Base-by-base conservation (phyloP, 2,329 filamentous ascomycete species). In the Phialophora expanda region DNA sequence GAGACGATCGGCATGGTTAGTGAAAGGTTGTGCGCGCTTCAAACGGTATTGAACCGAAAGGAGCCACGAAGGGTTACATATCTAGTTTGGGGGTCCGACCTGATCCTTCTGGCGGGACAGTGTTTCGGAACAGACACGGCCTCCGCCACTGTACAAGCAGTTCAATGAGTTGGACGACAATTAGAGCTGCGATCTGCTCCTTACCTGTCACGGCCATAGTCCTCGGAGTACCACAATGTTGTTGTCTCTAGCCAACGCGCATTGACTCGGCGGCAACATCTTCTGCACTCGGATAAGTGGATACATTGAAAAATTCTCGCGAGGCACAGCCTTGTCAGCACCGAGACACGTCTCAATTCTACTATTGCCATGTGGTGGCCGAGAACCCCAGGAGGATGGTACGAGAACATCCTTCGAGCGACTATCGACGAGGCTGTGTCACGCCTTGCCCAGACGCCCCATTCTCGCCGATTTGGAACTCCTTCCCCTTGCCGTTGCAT, bases 391-490 rank as follows among this genome's bases (percentile, higher is more conserved):
- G 38, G 38, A n/a, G 17, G 17, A 44, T 44, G 38, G 6, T 8
- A 8, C 14, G 1, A n/a, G 38, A 17, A 44, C 38, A 44, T 44
- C 22, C 48, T 53, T 53, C 22, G 53, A 55, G 53, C 24, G n/a
- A 55, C 53, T 55, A 55, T 55, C n/a, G 53, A 55, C 53, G 53
- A 55, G 53, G 53, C 53, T 55, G 53, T 34, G 53, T 17, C 17
- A 20, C n/a, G 28, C 28, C 4, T 30, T 20, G 24, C 38, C 38
- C 38, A 44, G 2, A n/a, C 17, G 51, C n/a, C n/a, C 24, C 24
- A 17, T 34, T 30, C 24, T 22, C 8, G 24, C 48, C 48, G 12
- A 17, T 24, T 26, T 22, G 11, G 48, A 28, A 12, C 8, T 51
- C 48, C 48, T n/a, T 26, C 48, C 48, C 48, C 48, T 26, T 51